Evolutionary conservation across 352 stramenopile species (phyloP).

Genomic region (Chrysophaeum taylorii): DNA sequence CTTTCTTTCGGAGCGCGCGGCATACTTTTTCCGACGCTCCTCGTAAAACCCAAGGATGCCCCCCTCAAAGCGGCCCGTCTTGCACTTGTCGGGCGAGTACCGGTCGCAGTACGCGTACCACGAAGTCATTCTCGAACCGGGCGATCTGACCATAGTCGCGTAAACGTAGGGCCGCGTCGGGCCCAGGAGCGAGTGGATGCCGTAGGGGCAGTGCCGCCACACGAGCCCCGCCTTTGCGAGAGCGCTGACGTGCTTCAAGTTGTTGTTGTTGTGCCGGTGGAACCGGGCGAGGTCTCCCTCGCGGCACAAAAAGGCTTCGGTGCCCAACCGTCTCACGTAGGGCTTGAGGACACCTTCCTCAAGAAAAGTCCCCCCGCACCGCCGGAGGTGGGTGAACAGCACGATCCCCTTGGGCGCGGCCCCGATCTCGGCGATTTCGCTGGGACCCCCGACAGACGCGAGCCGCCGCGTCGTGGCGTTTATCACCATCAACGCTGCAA

Average conservation of each 20-base stretch:
- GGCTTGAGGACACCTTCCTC: slow-evolving; percentile 10
- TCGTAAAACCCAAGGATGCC: too few species aligned
- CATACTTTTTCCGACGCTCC: too few species aligned
- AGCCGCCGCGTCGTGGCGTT: too few species aligned
- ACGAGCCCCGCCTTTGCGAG: not conserved
- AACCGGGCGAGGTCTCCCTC: slow-evolving; percentile 7
- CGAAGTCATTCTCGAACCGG: not conserved
- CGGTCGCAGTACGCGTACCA: slow-evolving; percentile 14
- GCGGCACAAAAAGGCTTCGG: not conserved
- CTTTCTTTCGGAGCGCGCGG: too few species aligned
- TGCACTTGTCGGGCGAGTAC: slow-evolving; percentile 12
- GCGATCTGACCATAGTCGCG: not conserved
- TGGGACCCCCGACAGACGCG: too few species aligned
- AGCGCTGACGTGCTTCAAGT: not conserved
- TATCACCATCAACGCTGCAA: too few species aligned
- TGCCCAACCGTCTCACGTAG: not conserved
- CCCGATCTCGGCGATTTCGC: too few species aligned
- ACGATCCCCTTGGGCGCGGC: slow-evolving; percentile 8
- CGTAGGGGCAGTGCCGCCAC: slow-evolving; percentile 9
- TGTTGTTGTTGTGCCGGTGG: not conserved
- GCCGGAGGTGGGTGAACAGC: slow-evolving; percentile 6
- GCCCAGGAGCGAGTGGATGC: not conserved
- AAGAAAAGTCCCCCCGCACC: slow-evolving; percentile 1
- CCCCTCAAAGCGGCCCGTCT: not conserved
- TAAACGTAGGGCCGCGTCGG: slow-evolving; percentile 8